Evolutionary conservation across 1,139 yeast genomes (phyloP).

Genomic region (Suhomyces guaymorum): DNA sequence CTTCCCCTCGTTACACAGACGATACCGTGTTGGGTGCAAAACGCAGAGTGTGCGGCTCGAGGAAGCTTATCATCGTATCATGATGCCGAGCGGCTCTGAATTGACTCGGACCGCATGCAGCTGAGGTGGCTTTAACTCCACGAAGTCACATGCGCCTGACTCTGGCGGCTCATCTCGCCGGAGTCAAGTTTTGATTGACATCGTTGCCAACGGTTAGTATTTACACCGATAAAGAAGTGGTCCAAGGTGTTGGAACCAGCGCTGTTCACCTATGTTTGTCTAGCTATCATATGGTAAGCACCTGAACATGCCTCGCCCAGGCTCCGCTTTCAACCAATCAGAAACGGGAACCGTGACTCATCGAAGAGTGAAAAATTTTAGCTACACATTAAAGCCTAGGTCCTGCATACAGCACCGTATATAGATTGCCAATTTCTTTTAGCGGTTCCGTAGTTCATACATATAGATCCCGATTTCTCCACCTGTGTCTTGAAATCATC

Average conservation of each 20-base stretch:
- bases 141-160: constrained; percentile 1
- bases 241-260: background rate
- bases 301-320: too few species aligned
- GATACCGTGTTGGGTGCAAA: constrained; percentile 1
- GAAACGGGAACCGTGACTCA: constrained; percentile 8
- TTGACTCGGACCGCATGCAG: background rate
- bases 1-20: too few species aligned
- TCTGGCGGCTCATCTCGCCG: constrained; percentile 2
- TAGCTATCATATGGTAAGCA: too few species aligned
- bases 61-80: background rate
- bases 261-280: too few species aligned
- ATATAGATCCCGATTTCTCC: too few species aligned
- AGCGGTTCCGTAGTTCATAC: too few species aligned
- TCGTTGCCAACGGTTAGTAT: background rate
- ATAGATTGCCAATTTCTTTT: constrained; percentile 2
- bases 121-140: background rate
- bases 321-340: constrained; percentile 10
- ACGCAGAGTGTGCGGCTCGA: background rate
- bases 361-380: constrained; percentile 10
- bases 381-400: constrained; percentile 3
- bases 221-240: background rate
- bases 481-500: too few species aligned
- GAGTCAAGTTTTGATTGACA: constrained; percentile 4
- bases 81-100: background rate
- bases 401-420: constrained; percentile 8